Base-by-base conservation (phyloP, 768 basidiomycete genomes). In the Clitopilus passeckerianus region DNA sequence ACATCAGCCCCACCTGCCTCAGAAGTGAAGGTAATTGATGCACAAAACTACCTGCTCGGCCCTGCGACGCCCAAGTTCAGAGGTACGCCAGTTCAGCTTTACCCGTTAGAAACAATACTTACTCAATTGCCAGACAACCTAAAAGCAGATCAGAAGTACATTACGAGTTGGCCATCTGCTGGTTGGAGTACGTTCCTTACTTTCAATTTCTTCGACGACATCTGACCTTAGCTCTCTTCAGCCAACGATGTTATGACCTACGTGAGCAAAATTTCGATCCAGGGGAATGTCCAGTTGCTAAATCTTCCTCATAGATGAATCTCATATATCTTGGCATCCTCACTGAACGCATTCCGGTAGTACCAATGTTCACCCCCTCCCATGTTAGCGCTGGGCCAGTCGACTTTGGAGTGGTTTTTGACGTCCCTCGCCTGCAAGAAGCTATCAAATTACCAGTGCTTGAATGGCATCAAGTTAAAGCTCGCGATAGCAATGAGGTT, bases 221-320 rank as follows among this genome's bases (percentile, higher is more conserved):
- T 34, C 53, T 57, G 52, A 68, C 18, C 6, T 57, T 44, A 57
- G 54, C 34, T 41, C 60, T 62, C 57, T 16, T 16, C 64, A 90
- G 87, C 88, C 6, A 90, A 90, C 75, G 87, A 90, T 72, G 86
- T 89, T 30, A 87, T 89, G 83, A 88, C 88, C 59, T 86, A 85
- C 66, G 84, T 56, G 22, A 63, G 7, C 37, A 5, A 33, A 16
- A 34, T 50, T 9, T 57, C 7, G 50, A 44, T n/a, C 9, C 15
- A 12, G 12, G 18, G 18, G 4, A 44, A n/a, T 23, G 3, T 55
- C 14, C 54, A 10, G 1, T 14, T 55, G 18, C 34, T 55, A 14
- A 53, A 12, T 55, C 37, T 53, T 34, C 30, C 53, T 56, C 30
- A 52, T 46, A 80, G 75, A 76, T 77, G 43, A 86, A 88, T 66